Conservation (phyloP, 2,329 filamentous ascomycete species). For the Hymenoscyphus fructigenus region DNA sequence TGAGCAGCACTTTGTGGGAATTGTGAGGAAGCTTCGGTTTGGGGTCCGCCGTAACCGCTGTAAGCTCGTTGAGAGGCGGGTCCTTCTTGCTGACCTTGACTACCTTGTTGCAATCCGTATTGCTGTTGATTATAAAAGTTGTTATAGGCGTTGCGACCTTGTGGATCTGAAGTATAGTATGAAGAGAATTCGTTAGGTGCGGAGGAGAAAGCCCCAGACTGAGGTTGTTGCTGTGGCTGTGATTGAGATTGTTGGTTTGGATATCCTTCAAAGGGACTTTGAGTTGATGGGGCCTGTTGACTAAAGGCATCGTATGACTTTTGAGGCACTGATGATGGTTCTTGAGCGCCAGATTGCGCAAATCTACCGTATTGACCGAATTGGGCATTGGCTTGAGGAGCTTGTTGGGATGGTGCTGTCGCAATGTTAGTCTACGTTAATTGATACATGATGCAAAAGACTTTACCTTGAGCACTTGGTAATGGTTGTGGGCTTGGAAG, state of each 20-base stretch:
- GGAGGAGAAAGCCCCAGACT: conserved; percentile 68
- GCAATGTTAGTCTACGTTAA: neutral
- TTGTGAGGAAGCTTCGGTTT: conserved; percentile 61
- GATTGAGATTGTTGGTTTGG: conserved; percentile 58
- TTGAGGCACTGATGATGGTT: conserved; percentile 60
- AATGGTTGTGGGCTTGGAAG: conserved; percentile 39
- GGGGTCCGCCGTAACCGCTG: conserved; percentile 69
- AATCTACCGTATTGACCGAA: conserved; percentile 71
- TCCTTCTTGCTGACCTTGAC: conserved; percentile 71
- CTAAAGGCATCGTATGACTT: conserved; percentile 88
- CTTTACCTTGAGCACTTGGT: conserved; percentile 40
- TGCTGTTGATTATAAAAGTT: conserved; percentile 68
- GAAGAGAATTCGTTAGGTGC: conserved; percentile 77
- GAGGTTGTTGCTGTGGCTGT: conserved; percentile 53
- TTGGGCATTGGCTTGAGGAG: conserved; percentile 34
- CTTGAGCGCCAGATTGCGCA: conserved; percentile 58
- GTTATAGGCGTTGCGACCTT: conserved; percentile 71
- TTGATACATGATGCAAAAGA: neutral
- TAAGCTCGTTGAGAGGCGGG: conserved; percentile 70
- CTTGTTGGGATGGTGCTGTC: conserved; percentile 31
- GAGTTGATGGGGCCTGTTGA: conserved; percentile 63
- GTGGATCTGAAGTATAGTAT: conserved; percentile 78
- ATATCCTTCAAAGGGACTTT: conserved; percentile 62
- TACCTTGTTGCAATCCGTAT: conserved; percentile 49
- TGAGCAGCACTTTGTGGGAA: conserved; percentile 75